Evolutionary conservation across 2,329 filamentous ascomycete genomes (phyloP).

Genomic region (Claviceps africana): DNA sequence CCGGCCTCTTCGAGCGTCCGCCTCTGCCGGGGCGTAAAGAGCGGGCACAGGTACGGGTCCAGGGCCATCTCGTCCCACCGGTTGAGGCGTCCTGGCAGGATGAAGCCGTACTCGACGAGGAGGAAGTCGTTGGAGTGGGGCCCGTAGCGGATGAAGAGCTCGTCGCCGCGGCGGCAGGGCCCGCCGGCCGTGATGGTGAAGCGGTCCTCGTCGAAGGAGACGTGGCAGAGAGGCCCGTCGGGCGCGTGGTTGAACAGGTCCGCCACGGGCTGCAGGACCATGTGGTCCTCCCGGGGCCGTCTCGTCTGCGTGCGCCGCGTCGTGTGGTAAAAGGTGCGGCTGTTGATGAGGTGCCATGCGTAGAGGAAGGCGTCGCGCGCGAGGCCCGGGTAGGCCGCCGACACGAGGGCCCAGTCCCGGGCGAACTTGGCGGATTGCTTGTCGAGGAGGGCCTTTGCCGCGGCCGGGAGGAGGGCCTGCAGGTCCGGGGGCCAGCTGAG

Average conservation of each 20-base stretch:
- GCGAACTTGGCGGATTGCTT: constrained; percentile 36
- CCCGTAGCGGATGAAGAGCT: constrained; percentile 57
- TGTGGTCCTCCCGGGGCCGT: constrained; percentile 38
- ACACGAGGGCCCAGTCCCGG: constrained; percentile 25
- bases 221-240: constrained; percentile 29
- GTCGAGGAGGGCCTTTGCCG: constrained; percentile 29
- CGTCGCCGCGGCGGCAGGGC: constrained; percentile 40
- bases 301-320: constrained; percentile 29
- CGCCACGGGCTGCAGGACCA: constrained; percentile 57
- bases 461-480: constrained; percentile 29
- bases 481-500: constrained; percentile 31
- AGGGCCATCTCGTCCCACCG: constrained; percentile 36
- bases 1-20: constrained; percentile 27
- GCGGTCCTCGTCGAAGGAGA: constrained; percentile 33
- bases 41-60: constrained; percentile 32
- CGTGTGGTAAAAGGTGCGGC: constrained; percentile 46
- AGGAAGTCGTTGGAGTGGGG: constrained; percentile 56
- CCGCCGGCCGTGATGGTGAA: constrained; percentile 41
- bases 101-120: constrained; percentile 50
- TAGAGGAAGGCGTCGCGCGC: constrained; percentile 33
- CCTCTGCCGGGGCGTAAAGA: constrained; percentile 20
- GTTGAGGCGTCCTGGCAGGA: constrained; percentile 28
- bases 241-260: constrained; percentile 54
- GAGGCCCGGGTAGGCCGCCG: constrained; percentile 12
- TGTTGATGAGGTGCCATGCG: constrained; percentile 47